phyloP scores from a whole-genome alignment of 306 rosid species.

The Ormosia emarginata region DNA sequence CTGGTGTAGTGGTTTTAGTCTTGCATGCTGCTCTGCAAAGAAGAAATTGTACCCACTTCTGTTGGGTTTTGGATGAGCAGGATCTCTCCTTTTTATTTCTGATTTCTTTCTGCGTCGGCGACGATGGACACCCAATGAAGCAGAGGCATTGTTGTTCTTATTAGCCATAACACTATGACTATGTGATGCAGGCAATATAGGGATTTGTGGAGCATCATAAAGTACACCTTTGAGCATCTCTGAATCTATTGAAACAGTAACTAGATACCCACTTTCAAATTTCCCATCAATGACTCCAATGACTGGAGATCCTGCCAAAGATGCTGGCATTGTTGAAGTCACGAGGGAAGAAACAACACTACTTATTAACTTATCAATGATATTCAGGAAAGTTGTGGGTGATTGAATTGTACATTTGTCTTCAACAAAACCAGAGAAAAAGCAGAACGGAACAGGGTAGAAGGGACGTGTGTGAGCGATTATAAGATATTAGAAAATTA shows the following conservation, averaged over 20 bases:
- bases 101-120: conserved; percentile 69
- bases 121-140: conserved; percentile 42
- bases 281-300: conserved; percentile 76
- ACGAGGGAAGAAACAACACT: not conserved
- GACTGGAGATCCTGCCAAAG: conserved; percentile 32
- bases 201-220: conserved; percentile 47
- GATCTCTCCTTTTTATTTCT: conserved; percentile 79
- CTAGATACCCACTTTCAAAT: conserved; percentile 76
- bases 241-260: conserved; percentile 61
- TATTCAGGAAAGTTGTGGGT: not conserved
- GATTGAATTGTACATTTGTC: not conserved
- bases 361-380: not conserved
- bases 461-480: not conserved
- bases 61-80: conserved; percentile 89
- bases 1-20: conserved; percentile 70
- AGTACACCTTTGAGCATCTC: conserved; percentile 65
- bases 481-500: not conserved
- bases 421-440: not conserved
- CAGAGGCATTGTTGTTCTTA: conserved; percentile 20
- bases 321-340: conserved; percentile 16
- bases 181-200: conserved; percentile 12
- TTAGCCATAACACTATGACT: conserved; percentile 14
- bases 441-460: not conserved
- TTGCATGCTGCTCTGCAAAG: conserved; percentile 90
- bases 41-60: conserved; percentile 91